Base-by-base conservation (phyloP, 2,329 filamentous ascomycete species). In the Stachybotrys chlorohalonatus region DNA sequence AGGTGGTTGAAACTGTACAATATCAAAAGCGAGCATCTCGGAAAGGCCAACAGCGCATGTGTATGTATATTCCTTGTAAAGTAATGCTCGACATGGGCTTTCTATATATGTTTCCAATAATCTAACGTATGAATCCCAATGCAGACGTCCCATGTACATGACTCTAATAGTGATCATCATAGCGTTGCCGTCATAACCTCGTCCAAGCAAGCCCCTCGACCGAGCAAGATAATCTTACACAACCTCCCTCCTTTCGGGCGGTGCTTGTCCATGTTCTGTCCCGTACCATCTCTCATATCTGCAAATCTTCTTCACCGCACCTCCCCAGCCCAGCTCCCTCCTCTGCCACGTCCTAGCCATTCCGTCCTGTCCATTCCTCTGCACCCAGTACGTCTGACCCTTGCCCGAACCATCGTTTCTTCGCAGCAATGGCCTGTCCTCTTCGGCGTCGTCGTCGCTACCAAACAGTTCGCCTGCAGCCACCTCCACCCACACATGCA, bases 401-500 rank as follows among this genome's bases (percentile, higher is more conserved):
- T 64, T 55, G 63, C 60, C 73, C 67, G 68, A 32, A 63, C 66
- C 59, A 58, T 66, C 16, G 57, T 63, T 53, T 58, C 60, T 2
- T 52, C 49, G 13, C 61, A 64, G 50, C 15, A 47, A 8, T 24
- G 46, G 46, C 46, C n/a, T 8, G 8, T 47, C 46, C 57, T 63
- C 16, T 11, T 49, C 45, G 46, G 57, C 47, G 54, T 56, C 55
- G 62, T 49, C 49, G 68, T 59, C 49, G 1, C 57, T 51, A 49
- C 64, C 61, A 2, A 64, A 54, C 9, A 59, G 57, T 15, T 64
- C 63, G 31, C 60, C 63, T 6, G 63, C 63, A 1, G 65, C 63
- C 11, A 74, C 69, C 57, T 77, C 75, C 30, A 76, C 70, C 72
- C 75, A 78, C 8, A 79, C 75, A 59, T 76, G 70, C 42, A 68